phyloP scores from a whole-genome alignment of 2,329 filamentous ascomycete species.

The Pseudogymnoascus sp. region DNA sequence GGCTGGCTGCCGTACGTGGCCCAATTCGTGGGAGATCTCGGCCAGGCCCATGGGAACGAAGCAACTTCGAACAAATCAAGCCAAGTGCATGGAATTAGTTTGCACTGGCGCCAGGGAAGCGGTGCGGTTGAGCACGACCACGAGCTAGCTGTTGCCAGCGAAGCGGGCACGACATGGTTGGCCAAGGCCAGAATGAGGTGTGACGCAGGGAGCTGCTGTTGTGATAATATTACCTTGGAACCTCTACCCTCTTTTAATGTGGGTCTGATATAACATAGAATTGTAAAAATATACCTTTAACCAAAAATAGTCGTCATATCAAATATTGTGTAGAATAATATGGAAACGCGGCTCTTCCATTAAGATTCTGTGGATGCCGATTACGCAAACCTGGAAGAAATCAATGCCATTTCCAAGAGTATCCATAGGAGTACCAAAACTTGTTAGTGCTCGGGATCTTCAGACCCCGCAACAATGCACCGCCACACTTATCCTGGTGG shows the following conservation, averaged over 20 bases:
- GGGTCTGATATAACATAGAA: neutral
- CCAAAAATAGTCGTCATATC: slow-evolving; percentile 1
- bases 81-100: slow-evolving; percentile 1
- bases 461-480: neutral
- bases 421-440: neutral
- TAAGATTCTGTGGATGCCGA: neutral
- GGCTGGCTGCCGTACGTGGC: neutral
- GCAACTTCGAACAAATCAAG: neutral
- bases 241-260: neutral
- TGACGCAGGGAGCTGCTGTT: slow-evolving; percentile 6
- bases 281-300: slow-evolving; percentile 6
- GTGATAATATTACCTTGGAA: slow-evolving; percentile 8
- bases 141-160: neutral
- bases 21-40: neutral
- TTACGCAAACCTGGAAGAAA: slow-evolving; percentile 3
- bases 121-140: neutral
- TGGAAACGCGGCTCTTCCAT: neutral
- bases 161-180: neutral
- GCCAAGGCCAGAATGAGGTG: neutral
- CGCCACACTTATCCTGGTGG: neutral
- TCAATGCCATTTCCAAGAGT: neutral
- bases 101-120: neutral
- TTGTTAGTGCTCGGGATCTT: neutral
- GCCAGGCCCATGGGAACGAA: neutral
- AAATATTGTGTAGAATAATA: neutral